Conservation (phyloP, 768 basidiomycete genomes). For the Pseudohyphozyma bogoriensis region DNA sequence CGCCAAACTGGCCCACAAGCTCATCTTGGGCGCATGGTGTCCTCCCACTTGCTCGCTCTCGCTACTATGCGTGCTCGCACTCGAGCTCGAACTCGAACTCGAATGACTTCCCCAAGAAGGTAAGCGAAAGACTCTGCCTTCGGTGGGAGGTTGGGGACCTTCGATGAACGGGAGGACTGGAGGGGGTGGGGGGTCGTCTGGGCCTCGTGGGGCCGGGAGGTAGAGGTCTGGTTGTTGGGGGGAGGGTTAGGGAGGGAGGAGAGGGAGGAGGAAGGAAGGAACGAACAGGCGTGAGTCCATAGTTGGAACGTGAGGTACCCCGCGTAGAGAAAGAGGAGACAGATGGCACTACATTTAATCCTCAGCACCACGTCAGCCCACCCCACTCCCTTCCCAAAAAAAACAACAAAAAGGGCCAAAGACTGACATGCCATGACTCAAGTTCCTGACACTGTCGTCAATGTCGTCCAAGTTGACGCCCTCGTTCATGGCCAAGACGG, state of each 20-base stretch:
- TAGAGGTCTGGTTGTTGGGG: constrained; percentile 55
- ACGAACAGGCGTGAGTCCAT: constrained; percentile 20
- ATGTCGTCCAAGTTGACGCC: no score
- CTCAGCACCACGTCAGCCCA: no score
- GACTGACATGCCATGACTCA: no score
- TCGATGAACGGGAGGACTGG: constrained; percentile 11
- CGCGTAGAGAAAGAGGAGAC: no score
- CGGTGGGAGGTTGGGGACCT: constrained; percentile 21
- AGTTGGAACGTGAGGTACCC: constrained; percentile 50
- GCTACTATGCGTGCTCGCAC: not conserved
- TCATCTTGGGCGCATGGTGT: constrained; percentile 50
- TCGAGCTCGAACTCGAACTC: not conserved
- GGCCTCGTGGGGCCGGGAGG: constrained; percentile 32
- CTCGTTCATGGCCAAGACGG: not conserved
- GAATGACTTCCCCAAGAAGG: constrained; percentile 13
- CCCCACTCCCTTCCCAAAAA: no score
- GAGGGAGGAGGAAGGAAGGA: not conserved
- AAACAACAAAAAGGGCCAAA: no score
- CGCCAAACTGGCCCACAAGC: constrained; percentile 50
- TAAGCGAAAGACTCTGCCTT: constrained; percentile 17
- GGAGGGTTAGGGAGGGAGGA: not conserved
- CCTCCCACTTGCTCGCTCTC: not conserved
- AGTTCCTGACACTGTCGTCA: no score
- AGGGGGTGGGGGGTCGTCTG: constrained; percentile 1
- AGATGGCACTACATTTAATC: no score